Base-by-base conservation (phyloP, 305 asterid species). In the Fraxinus velutina region DNA sequence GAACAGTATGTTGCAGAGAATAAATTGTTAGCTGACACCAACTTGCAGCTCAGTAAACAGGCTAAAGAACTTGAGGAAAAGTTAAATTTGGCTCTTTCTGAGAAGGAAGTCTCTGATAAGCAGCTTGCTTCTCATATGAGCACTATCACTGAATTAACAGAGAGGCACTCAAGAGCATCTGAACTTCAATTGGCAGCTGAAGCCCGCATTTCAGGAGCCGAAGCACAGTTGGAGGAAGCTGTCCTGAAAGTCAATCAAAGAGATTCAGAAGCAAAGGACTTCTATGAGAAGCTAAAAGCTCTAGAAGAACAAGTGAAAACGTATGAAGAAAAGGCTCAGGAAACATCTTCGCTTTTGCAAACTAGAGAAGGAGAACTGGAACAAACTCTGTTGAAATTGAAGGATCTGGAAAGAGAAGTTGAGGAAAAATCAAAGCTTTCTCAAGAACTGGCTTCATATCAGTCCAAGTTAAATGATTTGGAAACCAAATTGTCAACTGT, bases 201-300 rank as follows among this genome's bases (percentile, higher is more conserved):
- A 90, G 86, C 90, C 55, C 91, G 90, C 27, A 47, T 88, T 76
- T 88, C 88, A 10, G 92, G 87, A 88, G 89, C 91, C 4, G 94
- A 94, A 85, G 88, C 87, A 60, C 85, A 85, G 87, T 77, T 94
- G 87, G 92, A 89, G 44, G 95, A 94, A 87, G 90, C 93, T 52
- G 74, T 86, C 36, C 87, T 91, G 83, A 91, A 88, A 32, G 85
- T 87, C 68, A 76, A 82, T 70, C 85, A 86, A 10, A 89, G 85
- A 83, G 98, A 94, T 85, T 91, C 91, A 5, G 95, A 93, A 85
- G 93, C 90, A 47, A 90, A 86, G 84, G 96, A 90, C 34, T 86
- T 91, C 4, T 76, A 80, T 44, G 92, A 89, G 84, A 93, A 91
- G 91, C 83, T 92, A 68, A 84, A 72, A 78, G 88, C 87, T 60